Conservation (phyloP, 345 rosid genomes). For the Citrus sinensis region DNA sequence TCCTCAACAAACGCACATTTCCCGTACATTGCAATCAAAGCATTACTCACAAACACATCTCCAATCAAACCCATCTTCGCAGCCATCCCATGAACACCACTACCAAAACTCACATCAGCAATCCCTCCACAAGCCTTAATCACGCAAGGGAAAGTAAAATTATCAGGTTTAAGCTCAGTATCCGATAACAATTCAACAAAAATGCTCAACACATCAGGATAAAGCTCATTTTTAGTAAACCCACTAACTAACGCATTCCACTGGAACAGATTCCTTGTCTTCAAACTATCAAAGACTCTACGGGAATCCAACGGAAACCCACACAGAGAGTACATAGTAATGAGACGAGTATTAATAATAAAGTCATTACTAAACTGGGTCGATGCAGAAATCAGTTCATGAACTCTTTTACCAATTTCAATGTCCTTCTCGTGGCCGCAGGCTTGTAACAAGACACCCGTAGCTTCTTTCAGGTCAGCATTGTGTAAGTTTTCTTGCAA, state of each 20-base stretch:
- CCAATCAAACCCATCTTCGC: constrained; percentile 43
- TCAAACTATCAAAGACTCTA: constrained; percentile 37
- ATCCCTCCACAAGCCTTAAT: constrained; percentile 62
- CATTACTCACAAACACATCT: constrained; percentile 61
- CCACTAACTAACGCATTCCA: constrained; percentile 75
- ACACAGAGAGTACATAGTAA: constrained; percentile 59
- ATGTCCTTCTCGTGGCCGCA: constrained; percentile 42
- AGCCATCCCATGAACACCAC: constrained; percentile 55
- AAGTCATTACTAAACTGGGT: constrained; percentile 35
- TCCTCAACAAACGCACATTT: constrained; percentile 40
- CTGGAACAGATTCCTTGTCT: constrained; percentile 48
- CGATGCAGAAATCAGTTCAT: constrained; percentile 40
- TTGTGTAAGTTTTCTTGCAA: constrained; percentile 15
- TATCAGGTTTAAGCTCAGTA: constrained; percentile 47
- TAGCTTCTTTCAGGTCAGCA: constrained; percentile 40
- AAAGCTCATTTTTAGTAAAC: constrained; percentile 52
- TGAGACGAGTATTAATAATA: constrained; percentile 49
- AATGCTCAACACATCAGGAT: constrained; percentile 35
- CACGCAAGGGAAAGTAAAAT: constrained; percentile 66
- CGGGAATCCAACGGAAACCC: constrained; percentile 50
- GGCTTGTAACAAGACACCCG: constrained; percentile 48
- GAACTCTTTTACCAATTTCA: constrained; percentile 46
- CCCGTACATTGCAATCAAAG: constrained; percentile 56
- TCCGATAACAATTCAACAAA: constrained; percentile 42
- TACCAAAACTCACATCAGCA: constrained; percentile 36